phyloP scores from a whole-genome alignment of 2,329 filamentous ascomycete species.

The Hypoxylon sp. region DNA sequence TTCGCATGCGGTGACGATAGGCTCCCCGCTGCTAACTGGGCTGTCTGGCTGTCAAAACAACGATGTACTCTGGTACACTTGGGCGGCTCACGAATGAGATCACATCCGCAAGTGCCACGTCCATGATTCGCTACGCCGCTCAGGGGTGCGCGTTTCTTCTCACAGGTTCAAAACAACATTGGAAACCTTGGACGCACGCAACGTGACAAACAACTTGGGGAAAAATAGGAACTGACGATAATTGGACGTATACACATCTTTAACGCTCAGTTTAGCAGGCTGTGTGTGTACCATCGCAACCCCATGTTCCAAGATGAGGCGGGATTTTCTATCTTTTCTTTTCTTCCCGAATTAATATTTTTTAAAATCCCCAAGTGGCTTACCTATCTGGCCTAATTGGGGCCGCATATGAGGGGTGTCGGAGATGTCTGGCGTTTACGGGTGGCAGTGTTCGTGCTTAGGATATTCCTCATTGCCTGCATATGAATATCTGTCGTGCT shows the following conservation, averaged over 20 bases:
- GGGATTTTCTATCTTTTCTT: slow-evolving; percentile 24
- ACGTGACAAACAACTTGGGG: slow-evolving; percentile 37
- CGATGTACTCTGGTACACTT: no score
- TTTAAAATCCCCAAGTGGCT: slow-evolving; percentile 13
- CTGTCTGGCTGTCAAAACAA: slow-evolving; percentile 24
- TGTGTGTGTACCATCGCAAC: no score
- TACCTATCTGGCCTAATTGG: slow-evolving; percentile 4
- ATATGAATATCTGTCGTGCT: slow-evolving; percentile 26
- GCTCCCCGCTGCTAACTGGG: slow-evolving; percentile 25
- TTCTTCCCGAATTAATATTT: slow-evolving; percentile 22
- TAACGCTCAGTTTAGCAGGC: no score
- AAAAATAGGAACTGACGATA: slow-evolving; percentile 33
- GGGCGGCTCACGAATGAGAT: slow-evolving; percentile 35
- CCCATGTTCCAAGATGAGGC: slow-evolving; percentile 11
- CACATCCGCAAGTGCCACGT: slow-evolving; percentile 38
- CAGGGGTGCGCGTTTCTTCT: slow-evolving; percentile 45
- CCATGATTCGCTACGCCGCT: slow-evolving; percentile 39
- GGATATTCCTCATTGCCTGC: slow-evolving; percentile 13
- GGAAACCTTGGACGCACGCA: slow-evolving; percentile 37
- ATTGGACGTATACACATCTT: slow-evolving; percentile 32
- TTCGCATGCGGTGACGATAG: slow-evolving; percentile 33
- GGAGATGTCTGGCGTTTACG: no score
- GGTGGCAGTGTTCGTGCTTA: slow-evolving; percentile 19
- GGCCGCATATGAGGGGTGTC: no score
- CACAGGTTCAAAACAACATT: slow-evolving; percentile 43